phyloP scores from a whole-genome alignment of 1,284 basidiomycete species.

The Puccinia hordei region DNA sequence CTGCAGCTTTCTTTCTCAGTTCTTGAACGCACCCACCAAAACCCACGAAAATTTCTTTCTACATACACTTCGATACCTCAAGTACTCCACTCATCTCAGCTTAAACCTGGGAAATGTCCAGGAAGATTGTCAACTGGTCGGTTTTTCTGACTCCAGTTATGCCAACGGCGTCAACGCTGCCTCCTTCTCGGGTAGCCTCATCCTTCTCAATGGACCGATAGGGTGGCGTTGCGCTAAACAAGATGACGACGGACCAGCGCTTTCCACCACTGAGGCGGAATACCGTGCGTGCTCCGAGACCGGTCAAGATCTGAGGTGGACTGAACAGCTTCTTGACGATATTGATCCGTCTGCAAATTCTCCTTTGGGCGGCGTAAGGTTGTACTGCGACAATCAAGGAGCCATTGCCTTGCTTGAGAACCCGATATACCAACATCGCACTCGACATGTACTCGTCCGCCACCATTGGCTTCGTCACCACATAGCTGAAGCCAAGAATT shows the following conservation, averaged over 20 bases:
- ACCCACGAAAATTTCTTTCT: background rate
- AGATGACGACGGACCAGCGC: background rate
- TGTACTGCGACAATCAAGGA: constrained; percentile 12
- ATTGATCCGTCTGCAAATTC: background rate
- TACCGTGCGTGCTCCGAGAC: no score
- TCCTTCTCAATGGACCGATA: background rate
- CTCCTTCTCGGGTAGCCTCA: background rate
- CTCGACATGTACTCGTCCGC: background rate
- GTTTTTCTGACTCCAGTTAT: constrained; percentile 8
- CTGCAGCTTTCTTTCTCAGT: constrained; percentile 8
- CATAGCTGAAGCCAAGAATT: background rate
- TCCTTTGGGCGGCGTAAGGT: background rate
- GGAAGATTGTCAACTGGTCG: background rate
- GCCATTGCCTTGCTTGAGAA: background rate
- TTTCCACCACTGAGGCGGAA: no score
- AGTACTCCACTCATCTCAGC: no score
- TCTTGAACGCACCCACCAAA: background rate
- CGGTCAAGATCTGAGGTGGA: no score
- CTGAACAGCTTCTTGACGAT: background rate
- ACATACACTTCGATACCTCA: background rate
- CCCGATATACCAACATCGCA: background rate
- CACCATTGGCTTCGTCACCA: constrained; percentile 2
- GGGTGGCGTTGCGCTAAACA: background rate
- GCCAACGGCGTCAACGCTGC: background rate
- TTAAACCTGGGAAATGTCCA: background rate